Base-by-base conservation (phyloP, 129 eudicot genomes). In the Pittosporum tobira region DNA sequence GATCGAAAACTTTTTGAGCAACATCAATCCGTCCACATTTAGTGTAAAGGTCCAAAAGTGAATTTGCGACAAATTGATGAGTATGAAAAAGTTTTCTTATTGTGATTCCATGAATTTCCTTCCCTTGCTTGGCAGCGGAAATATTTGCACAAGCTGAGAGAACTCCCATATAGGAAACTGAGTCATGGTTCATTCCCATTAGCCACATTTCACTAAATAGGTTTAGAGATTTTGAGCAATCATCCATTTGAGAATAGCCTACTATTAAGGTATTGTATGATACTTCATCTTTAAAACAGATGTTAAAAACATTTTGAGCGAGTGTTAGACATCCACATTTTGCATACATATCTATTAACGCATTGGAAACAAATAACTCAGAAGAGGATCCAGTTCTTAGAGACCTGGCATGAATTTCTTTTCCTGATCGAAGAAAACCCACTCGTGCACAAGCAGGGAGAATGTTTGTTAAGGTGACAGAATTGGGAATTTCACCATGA, bases 61-160 rank as follows among this genome's bases (percentile, higher is more conserved):
- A 77, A 59, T 87, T 87, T 24, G 88, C 73, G 31, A 82, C 75
- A 30, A 80, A 74, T 5, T 77, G 75, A 62, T 68, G 78, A 25
- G 63, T 60, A 56, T 71, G 69, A 42, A 76, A 58, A 16, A 54
- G 29, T 40, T 62, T 69, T 73, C 75, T 75, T 48, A 80, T 48
- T 13, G 72, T 68, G 48, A 72, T 42, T 36, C 79, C 88, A 31
- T 87, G 96, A 49, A 87, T 77, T 38, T 80, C 88, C 63, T 58
- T 83, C 25, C 96, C 88, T 40, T 56, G 72, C 24, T 76, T 69
- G 59, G 66, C 56, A 27, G 82, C 76, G 0, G 83, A 63, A 48
- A 64, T 72, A 38, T 80, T 87, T 6, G 88, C 83, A 65, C 96
- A 83, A 30, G 94, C 88, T 0, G 94, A 72, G 34, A 83, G 78